Base-by-base conservation (phyloP, 352 stramenopile species). In the Pythium plurisporium region DNA sequence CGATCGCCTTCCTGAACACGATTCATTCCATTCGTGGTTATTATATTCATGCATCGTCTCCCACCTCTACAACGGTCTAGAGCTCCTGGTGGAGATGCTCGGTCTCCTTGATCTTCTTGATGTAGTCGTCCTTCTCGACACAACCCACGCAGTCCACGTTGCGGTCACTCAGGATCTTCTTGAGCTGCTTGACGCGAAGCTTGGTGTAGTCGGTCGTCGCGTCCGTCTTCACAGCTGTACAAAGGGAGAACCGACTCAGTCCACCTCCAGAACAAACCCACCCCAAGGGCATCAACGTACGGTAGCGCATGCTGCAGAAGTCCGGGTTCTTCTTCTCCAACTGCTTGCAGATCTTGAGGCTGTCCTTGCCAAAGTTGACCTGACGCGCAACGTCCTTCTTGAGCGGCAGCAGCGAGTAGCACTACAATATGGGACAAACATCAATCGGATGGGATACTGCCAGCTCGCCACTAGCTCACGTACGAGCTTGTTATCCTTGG, bases 261-360 rank as follows among this genome's bases (percentile, higher is more conserved):
- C 7, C n/a, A 44, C 19, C 3, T 15, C 15, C 17, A 26, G 9
- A 43, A 11, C 4, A 22, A 14, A 44, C 4, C 12, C 38, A 11
- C 6, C 36, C 9, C 23, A 34, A 4, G 22, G 29, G 12, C 6
- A 27, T 12, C 26, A 11, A 89, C 87, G 70, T 86, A 97, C 88
- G 89, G 79, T 96, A 97, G 69, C 90, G 86, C 76, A 98, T 91
- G 38, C 83, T 80, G 77, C 94, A 98, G 44, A 98, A 94, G 63
- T 98, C 94, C 1, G 88, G 83, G 65, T 97, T 97, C 63, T 97
- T 95, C 74, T 97, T 96, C 71, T 96, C 92, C 31, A 98, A 75
- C 19, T 69, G 76, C 77, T 97, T 87, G 83, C 94, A 98, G 61
- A 98, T 91, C 79, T 95, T 96, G 49, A 95, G 51, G 53, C 91